Percentiles rank a stretch among this genome's conserved stretches.
Conservation (phyloP, 2,329 filamentous ascomycete species). For the Penicillium sp. region DNA sequence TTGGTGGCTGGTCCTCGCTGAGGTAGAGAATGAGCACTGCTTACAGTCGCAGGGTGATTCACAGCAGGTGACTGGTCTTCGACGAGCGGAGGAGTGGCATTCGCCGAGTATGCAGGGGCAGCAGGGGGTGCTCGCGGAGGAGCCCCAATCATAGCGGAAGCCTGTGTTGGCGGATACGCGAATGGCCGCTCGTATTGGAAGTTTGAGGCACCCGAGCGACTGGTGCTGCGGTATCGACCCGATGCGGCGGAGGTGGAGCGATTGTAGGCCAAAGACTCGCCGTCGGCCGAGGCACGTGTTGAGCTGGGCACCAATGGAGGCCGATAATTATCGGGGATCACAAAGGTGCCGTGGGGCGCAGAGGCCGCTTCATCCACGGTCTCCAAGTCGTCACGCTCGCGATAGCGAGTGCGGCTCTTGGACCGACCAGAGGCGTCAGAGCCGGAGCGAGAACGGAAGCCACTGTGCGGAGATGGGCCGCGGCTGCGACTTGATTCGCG, state of each 20-base stretch:
- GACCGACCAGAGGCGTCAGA: conserved; percentile 51
- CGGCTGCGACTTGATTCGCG: conserved; percentile 33
- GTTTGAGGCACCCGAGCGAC: conserved; percentile 30
- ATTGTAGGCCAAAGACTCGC: conserved; percentile 26
- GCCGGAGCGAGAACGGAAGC: conserved; percentile 44
- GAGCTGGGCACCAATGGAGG: conserved; percentile 29
- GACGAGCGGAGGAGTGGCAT: conserved; percentile 49
- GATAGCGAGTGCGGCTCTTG: conserved; percentile 47
- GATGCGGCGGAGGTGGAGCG: conserved; percentile 36
- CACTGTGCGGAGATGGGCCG: conserved; percentile 31
- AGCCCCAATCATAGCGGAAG: conserved; percentile 33
- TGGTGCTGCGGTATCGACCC: conserved; percentile 36
- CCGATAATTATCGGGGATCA: conserved; percentile 22
- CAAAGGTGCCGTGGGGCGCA: conserved; percentile 23
- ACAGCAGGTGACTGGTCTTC: conserved; percentile 39
- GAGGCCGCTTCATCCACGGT: conserved; percentile 45
- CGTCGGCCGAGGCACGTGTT: conserved; percentile 34
- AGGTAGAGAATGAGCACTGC: conserved; percentile 14
- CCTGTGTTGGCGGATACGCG: conserved; percentile 22
- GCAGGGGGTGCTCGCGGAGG: conserved; percentile 42
- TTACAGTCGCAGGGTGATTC: conserved; percentile 18
- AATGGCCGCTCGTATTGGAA: conserved; percentile 32
- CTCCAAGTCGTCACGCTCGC: conserved; percentile 51
- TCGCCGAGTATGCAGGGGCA: conserved; percentile 44
- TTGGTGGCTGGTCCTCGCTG: conserved; percentile 26